A percentile compares a stretch with the other conserved stretches of the same genome.
These are phyloP conservation scores for Psophocarpus tetragonolobus DNA, from an alignment of 306 rosid species.

Conservation along the genomic window DNA sequence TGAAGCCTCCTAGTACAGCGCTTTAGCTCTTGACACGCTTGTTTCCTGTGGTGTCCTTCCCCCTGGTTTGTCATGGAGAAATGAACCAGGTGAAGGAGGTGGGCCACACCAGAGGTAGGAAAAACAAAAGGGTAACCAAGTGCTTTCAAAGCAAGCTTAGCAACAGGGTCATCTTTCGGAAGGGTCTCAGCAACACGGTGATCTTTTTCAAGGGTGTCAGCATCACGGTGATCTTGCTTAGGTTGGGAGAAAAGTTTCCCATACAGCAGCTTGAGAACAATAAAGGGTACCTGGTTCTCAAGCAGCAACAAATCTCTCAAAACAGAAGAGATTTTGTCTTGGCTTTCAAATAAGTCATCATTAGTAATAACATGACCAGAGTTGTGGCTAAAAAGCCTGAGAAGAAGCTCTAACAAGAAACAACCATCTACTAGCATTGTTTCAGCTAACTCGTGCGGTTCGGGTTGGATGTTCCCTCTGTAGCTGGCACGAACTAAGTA, in stretches of 20 bases:
- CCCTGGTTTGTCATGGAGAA: background rate
- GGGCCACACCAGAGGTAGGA: background rate
- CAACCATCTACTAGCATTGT: slow-evolving; percentile 22
- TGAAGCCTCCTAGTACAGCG: background rate
- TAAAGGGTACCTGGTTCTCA: slow-evolving; percentile 29
- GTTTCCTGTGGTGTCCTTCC: background rate
- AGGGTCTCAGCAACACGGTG: background rate
- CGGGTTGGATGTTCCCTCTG: background rate
- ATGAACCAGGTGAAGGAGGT: slow-evolving; percentile 28
- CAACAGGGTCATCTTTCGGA: background rate
- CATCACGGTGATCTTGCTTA: too few relatives aligned
- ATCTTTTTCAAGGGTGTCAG: background rate
- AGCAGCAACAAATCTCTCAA: slow-evolving; percentile 17
- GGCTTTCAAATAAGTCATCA: background rate
- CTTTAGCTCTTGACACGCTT: background rate
- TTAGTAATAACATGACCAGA: background rate
- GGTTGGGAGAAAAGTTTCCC: background rate
- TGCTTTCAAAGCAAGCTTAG: background rate
- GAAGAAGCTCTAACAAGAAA: slow-evolving; percentile 24
- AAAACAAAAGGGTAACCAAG: background rate
- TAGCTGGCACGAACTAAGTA: slow-evolving; percentile 4
- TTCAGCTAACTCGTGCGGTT: background rate
- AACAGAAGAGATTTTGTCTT: background rate
- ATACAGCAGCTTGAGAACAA: background rate
- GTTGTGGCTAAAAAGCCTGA: too few relatives aligned